These are phyloP conservation scores for Sphagnum fallax DNA, from an alignment of 228 moss, liverwort and hornwort genomes.

Conservation along the genomic window DNA sequence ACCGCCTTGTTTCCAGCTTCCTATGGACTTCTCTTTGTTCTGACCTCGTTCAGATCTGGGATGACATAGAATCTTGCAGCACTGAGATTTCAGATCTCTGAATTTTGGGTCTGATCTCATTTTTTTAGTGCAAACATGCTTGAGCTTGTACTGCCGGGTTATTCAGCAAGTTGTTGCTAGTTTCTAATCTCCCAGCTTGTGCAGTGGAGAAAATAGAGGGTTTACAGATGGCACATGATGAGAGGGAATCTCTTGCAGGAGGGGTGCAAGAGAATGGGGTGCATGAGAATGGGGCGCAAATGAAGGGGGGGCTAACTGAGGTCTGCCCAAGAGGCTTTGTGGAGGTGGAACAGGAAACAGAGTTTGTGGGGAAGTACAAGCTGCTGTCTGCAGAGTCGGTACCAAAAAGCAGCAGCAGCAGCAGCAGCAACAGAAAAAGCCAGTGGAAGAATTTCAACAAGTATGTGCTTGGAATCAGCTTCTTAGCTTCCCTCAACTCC, in stretches of 20 bases:
- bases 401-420: constrained; percentile 8
- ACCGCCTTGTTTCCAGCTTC: too few species aligned
- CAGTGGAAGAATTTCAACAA: constrained; percentile 35
- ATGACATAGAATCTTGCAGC: too few species aligned
- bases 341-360: constrained; percentile 23
- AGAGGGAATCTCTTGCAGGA: neutral
- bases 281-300: constrained; percentile 7
- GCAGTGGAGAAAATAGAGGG: too few species aligned
- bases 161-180: too few species aligned
- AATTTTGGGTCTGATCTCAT: too few species aligned
- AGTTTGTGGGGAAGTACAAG: constrained; percentile 47
- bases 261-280: constrained; percentile 1
- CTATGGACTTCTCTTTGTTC: too few species aligned
- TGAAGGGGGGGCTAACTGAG: neutral
- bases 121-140: too few species aligned
- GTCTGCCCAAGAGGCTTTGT: neutral
- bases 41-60: too few species aligned
- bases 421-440: constrained; percentile 7
- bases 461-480: constrained; percentile 67
- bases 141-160: too few species aligned
- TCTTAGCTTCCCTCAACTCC: constrained; percentile 82
- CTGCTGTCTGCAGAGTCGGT: constrained; percentile 15
- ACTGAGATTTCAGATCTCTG: too few species aligned
- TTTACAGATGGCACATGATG: neutral
- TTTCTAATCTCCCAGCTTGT: too few species aligned